Evolutionary conservation across 1,139 yeast genomes (phyloP), one percentile per base, ranked within the genome.

Genomic region (Geotrichum phurueaensis): DNA sequence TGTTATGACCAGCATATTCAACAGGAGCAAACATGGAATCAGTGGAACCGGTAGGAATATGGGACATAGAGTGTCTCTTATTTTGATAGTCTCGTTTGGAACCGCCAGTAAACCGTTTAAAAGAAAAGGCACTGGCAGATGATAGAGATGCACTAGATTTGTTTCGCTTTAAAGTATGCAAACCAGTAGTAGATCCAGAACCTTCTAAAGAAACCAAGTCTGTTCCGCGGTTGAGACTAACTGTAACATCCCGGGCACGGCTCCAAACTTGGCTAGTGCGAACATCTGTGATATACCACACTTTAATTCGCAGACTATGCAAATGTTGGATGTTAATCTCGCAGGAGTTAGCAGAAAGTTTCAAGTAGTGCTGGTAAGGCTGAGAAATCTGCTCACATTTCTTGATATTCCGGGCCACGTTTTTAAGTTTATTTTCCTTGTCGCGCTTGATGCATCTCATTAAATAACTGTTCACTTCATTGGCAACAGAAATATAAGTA

Each of bases 251-350:
- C 22, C 64, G 64, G 3, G 75, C 73, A 3, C 73, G 64, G 39
- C 63, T 66, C 71, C 73, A 72, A 20, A 69, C 56, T 4, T 70
- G 56, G 31, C 69, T 62, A 1, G 66, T 60, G 4, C 76, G 66
- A 22, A 73, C 70, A 56, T 74, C 77, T 6, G 68, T 65, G 39
- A 68, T 68, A 61, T 74, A 74, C 77, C 77, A 74, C 3, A 71
- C 65, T 54, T 70, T 69, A 10, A 67, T 64, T 33, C 73, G 65
- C 45, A 66, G 60, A 33, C 65, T 64, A 52, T 64, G 61, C 23
- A 70, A 60, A 20, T 55, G 43, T 6, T 49, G 54, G n/a, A 68
- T 20, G 1, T 60, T 51, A 3, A 53, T 47, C 6, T 69, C 65
- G 51, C 69, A 66, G 15, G 63, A 58, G 22, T 52, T 60, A 25